Conservation (phyloP, 2,329 filamentous ascomycete genomes). For the Fusarium guadeloupense region DNA sequence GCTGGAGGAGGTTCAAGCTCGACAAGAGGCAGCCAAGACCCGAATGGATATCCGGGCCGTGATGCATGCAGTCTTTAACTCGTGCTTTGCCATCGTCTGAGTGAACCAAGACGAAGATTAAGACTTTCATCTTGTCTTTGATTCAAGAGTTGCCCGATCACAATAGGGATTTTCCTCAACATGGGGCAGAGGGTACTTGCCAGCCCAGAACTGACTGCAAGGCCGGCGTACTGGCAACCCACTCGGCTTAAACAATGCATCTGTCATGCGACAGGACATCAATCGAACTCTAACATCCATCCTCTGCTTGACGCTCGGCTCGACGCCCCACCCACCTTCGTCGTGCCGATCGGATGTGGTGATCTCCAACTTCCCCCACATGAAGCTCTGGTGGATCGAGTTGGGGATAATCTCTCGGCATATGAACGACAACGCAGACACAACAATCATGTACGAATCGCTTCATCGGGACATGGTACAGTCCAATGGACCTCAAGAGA, state of each 20-base stretch:
- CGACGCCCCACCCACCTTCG: slow-evolving; percentile 40
- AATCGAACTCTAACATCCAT: slow-evolving; percentile 5
- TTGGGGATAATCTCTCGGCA: slow-evolving; percentile 2
- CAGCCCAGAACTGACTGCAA: not conserved
- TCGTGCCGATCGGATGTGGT: slow-evolving; percentile 42
- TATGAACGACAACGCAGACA: not conserved
- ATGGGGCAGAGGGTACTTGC: not conserved
- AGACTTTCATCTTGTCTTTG: not conserved
- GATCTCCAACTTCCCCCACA: slow-evolving; percentile 43
- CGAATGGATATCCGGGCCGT: slow-evolving; percentile 57
- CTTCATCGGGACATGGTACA: slow-evolving; percentile 26
- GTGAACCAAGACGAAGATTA: not conserved
- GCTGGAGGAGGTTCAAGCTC: slow-evolving; percentile 55
- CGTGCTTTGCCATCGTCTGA: slow-evolving; percentile 62
- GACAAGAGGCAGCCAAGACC: slow-evolving; percentile 52
- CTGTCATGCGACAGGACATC: slow-evolving; percentile 12
- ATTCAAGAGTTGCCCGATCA: not conserved
- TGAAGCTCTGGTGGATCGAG: slow-evolving; percentile 19
- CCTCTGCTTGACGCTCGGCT: slow-evolving; percentile 31
- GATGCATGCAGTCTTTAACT: slow-evolving; percentile 60
- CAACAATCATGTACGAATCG: slow-evolving; percentile 5
- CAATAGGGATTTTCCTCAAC: not conserved
- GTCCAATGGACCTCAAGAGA: slow-evolving; percentile 22
- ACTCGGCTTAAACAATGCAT: slow-evolving; percentile 3
- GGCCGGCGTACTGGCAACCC: not conserved